A percentile compares a stretch with the other conserved stretches of the same genome.
phyloP scores from a whole-genome alignment of 768 basidiomycete species.

The Pleurotus djamor region DNA sequence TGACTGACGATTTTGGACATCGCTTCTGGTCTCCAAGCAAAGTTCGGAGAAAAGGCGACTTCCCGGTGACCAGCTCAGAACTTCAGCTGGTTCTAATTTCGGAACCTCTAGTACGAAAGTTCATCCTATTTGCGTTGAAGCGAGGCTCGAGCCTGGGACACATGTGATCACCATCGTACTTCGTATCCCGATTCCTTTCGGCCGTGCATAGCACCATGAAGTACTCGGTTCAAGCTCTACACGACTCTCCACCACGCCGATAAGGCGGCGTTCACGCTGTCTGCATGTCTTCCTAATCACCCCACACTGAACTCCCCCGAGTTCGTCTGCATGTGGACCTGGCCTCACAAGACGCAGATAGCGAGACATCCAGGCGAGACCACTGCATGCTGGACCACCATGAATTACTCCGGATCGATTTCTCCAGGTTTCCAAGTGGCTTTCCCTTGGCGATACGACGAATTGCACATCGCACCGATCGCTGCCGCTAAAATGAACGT shows the following conservation, averaged over 20 bases:
- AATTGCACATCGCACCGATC: constrained; percentile 3
- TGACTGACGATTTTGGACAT: too few relatives aligned
- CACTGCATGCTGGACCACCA: not conserved
- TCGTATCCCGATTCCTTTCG: too few relatives aligned
- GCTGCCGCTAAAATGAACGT: not conserved
- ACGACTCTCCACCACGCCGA: not conserved
- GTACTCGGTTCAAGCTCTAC: not conserved
- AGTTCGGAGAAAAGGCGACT: too few relatives aligned
- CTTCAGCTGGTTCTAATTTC: too few relatives aligned
- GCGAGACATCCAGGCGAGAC: not conserved
- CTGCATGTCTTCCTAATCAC: not conserved
- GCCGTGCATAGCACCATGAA: too few relatives aligned
- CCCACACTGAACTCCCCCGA: not conserved
- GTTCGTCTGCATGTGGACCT: constrained; percentile 1
- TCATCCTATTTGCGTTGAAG: too few relatives aligned
- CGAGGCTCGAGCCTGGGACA: too few relatives aligned
- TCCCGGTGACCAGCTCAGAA: too few relatives aligned
- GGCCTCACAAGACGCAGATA: not conserved
- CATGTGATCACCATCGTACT: too few relatives aligned
- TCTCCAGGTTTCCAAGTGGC: not conserved
- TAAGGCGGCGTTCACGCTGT: constrained; percentile 7
- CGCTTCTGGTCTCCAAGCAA: too few relatives aligned
- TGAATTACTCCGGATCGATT: constrained; percentile 4
- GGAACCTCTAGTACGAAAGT: too few relatives aligned
- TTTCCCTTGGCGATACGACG: not conserved